Percentiles rank a stretch among this genome's conserved stretches.
These are phyloP conservation scores for Globisporangium iwayamae DNA, from an alignment of 352 stramenopile species.

Conservation along the genomic window DNA sequence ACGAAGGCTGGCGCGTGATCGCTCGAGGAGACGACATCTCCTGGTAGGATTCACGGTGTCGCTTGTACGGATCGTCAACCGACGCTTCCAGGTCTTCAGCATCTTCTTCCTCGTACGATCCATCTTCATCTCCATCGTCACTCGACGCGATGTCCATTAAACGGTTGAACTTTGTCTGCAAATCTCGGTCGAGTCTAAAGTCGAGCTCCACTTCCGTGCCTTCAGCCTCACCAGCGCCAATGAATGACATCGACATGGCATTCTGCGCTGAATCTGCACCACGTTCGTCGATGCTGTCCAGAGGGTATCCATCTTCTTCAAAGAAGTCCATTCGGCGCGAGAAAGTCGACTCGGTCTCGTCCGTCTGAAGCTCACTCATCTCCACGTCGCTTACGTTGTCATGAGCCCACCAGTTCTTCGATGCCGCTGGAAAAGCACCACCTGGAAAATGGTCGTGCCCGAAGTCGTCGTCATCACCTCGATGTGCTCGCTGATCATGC, in stretches of 20 bases:
- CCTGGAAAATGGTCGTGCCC: constrained; percentile 37
- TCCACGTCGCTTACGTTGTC: constrained; percentile 52
- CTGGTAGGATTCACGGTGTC: constrained; percentile 18
- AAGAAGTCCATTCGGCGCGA: constrained; percentile 58
- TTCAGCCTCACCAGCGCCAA: constrained; percentile 61
- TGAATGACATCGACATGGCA: constrained; percentile 81
- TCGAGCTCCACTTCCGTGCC: constrained; percentile 81
- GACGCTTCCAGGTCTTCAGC: constrained; percentile 5
- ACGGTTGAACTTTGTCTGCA: constrained; percentile 69
- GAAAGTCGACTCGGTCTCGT: constrained; percentile 68
- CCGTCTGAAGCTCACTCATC: constrained; percentile 72
- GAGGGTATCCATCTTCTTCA: constrained; percentile 34
- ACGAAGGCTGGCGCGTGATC: constrained; percentile 49
- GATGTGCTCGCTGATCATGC: neutral
- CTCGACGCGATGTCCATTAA: constrained; percentile 67
- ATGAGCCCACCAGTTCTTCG: constrained; percentile 77
- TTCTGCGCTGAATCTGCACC: constrained; percentile 26
- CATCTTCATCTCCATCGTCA: constrained; percentile 20
- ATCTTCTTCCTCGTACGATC: neutral
- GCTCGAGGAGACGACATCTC: constrained; percentile 40
- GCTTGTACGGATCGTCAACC: constrained; percentile 9
- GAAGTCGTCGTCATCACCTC: constrained; percentile 31
- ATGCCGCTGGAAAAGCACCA: constrained; percentile 53
- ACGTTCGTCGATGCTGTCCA: constrained; percentile 13
- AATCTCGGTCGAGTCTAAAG: constrained; percentile 68